Base-by-base conservation (phyloP, 495 filamentous ascomycete species). In the Pyrenopolyporus hunteri region DNA sequence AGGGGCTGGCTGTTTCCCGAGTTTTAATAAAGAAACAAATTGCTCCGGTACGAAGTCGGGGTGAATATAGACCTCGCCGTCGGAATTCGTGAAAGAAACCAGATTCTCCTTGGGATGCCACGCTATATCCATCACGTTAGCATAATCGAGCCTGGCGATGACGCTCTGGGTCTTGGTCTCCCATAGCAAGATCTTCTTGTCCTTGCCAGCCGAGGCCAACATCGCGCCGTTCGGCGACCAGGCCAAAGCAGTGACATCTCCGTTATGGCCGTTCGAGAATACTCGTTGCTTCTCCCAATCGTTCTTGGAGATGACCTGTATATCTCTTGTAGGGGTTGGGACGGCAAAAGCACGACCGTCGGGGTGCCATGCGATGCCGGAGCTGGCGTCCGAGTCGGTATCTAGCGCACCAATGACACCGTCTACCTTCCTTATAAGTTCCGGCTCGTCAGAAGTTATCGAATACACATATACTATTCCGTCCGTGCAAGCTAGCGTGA, bases 151-250 rank as follows among this genome's bases (percentile, higher is more conserved):
- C 31, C 83, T 80, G 37, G 83, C 82, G 26, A 92, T 62, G 16
- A 96, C 79, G 29, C 81, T 89, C 72, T 97, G 93, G 2, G 91
- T 90, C 65, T 89, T 92, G 5, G 88, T 85, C 54, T 96, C 91
- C 94, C 94, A 98, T 9, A 98, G 76, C 20, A 94, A 60, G 19
- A 98, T 79, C 66, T 87, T 89, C 36, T 88, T 86, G 75, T 98
- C 94, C 40, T 87, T 86, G 23, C 83, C 90, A 11, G 95, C 90
- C 5, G 89, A 91, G 16, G 85, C 90, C 4, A 98, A 80, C 36
- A 98, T 78, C 0, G 92, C 89, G 14, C 94, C 94, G 73, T 98
- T 98, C 1, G 92, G 92, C 10, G 93, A 94, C 94, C 94, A 98
- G 35, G 86, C 85, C 13, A 93, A 76, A 9, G 93, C 87, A 0